phyloP scores from a whole-genome alignment of 2,329 filamentous ascomycete genomes.

The Teratosphaeria epicoccoides region DNA sequence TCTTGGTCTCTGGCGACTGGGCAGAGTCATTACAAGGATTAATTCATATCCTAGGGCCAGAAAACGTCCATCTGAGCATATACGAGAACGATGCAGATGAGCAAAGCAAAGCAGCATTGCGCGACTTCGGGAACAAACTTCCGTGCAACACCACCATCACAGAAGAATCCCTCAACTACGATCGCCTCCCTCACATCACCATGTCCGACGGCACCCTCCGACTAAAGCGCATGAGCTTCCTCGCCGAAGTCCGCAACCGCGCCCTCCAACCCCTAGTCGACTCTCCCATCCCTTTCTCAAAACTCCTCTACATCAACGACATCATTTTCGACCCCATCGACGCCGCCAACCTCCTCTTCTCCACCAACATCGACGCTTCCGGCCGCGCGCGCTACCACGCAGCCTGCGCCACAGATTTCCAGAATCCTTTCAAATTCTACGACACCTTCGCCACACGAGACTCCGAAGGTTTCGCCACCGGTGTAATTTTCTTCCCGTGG shows the following conservation, averaged over 20 bases:
- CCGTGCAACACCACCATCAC: slow-evolving; percentile 42
- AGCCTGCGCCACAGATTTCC: slow-evolving; percentile 60
- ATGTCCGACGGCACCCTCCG: slow-evolving; percentile 52
- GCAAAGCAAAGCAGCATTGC: slow-evolving; percentile 45
- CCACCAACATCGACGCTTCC: slow-evolving; percentile 41
- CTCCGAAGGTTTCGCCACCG: slow-evolving; percentile 50
- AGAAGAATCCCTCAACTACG: slow-evolving; percentile 48
- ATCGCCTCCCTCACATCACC: slow-evolving; percentile 47
- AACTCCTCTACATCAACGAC: slow-evolving; percentile 56
- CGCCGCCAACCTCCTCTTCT: slow-evolving; percentile 52
- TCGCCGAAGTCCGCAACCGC: slow-evolving; percentile 62
- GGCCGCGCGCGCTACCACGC: slow-evolving; percentile 45
- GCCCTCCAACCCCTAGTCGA: slow-evolving; percentile 54
- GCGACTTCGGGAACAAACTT: slow-evolving; percentile 41
- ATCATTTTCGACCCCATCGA: slow-evolving; percentile 51
- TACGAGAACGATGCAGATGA: slow-evolving; percentile 61
- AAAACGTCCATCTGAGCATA: slow-evolving; percentile 61
- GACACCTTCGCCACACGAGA: slow-evolving; percentile 37
- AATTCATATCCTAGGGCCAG: slow-evolving; percentile 53
- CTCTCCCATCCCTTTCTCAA: slow-evolving; percentile 39
- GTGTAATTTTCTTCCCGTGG: slow-evolving; percentile 58
- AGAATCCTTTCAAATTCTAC: not conserved
- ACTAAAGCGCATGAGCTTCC: slow-evolving; percentile 63
- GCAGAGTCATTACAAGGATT: slow-evolving; percentile 50
- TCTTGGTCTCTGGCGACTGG: slow-evolving; percentile 54